Percentiles rank a stretch among this genome's conserved stretches.
These are phyloP conservation scores for Backusella macrospora DNA, from an alignment of 192 early-diverging fungal genomes.

Conservation along the genomic window DNA sequence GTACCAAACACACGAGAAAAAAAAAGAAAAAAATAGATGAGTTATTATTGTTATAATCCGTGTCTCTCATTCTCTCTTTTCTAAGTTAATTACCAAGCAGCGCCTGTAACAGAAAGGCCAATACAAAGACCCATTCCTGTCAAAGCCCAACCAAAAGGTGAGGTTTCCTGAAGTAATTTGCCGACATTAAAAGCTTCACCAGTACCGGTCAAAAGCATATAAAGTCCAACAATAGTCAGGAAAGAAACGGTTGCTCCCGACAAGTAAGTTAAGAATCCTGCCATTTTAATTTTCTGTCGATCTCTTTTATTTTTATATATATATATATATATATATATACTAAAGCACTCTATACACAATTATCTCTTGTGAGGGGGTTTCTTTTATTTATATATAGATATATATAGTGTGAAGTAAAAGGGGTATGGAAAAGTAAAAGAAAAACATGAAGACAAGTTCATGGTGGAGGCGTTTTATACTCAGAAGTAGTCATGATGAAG, in stretches of 20 bases:
- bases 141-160: constrained; percentile 91
- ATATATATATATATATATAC: no score
- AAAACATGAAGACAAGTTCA: no score
- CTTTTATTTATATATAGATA: no score
- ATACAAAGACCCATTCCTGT: constrained; percentile 87
- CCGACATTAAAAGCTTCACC: constrained; percentile 90
- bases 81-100: constrained; percentile 75
- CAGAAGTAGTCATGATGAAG: no score
- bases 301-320: not conserved
- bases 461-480: no score
- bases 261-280: constrained; percentile 32
- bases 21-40: constrained; percentile 3
- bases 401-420: no score
- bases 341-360: no score
- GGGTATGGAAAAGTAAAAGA: no score
- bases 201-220: constrained; percentile 85
- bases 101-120: constrained; percentile 89
- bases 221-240: constrained; percentile 64
- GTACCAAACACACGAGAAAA: not conserved
- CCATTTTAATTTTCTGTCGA: not conserved
- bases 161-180: constrained; percentile 69
- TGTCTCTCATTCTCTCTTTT: not conserved
- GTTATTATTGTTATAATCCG: not conserved
- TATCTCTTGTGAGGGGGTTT: no score
- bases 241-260: constrained; percentile 33